Conservation (phyloP, 2,329 filamentous ascomycete species). For the Colletotrichum sidae region DNA sequence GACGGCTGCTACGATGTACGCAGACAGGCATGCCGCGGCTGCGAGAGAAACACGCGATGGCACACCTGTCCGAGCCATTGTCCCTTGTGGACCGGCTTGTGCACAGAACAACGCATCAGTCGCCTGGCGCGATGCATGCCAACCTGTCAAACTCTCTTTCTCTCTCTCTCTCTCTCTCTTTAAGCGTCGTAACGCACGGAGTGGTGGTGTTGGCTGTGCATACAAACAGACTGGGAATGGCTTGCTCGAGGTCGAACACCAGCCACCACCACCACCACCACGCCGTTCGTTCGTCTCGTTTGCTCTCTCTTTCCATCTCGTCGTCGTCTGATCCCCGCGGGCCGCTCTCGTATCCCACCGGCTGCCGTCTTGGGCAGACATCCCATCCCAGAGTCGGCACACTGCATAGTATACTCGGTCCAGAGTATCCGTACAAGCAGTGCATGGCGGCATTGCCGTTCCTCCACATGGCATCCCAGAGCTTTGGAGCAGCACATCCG, state of each 20-base stretch:
- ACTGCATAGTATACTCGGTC: too few species aligned
- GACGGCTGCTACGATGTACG: too few species aligned
- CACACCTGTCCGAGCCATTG: background rate
- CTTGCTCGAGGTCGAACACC: background rate
- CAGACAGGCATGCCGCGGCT: slow-evolving; percentile 27
- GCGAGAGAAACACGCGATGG: slow-evolving; percentile 19
- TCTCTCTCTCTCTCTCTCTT: background rate
- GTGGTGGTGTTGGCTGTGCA: background rate
- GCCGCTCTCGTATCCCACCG: too few species aligned
- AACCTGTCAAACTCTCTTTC: background rate
- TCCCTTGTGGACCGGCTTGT: slow-evolving; percentile 14
- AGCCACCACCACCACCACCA: background rate
- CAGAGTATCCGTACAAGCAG: too few species aligned
- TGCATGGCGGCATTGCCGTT: slow-evolving; percentile 23
- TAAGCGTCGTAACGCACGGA: too few species aligned
- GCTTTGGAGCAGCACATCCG: background rate
- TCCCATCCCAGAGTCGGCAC: too few species aligned
- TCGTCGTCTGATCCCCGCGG: too few species aligned
- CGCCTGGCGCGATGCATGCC: slow-evolving; percentile 1
- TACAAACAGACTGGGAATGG: background rate
- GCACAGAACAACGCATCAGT: background rate
- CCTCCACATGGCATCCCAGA: slow-evolving; percentile 9
- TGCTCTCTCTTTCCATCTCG: too few species aligned
- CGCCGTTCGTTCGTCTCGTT: background rate
- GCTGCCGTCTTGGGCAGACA: too few species aligned